These are phyloP conservation scores for Baorangia bicolor DNA, from an alignment of 768 basidiomycete species.

Conservation along the genomic window DNA sequence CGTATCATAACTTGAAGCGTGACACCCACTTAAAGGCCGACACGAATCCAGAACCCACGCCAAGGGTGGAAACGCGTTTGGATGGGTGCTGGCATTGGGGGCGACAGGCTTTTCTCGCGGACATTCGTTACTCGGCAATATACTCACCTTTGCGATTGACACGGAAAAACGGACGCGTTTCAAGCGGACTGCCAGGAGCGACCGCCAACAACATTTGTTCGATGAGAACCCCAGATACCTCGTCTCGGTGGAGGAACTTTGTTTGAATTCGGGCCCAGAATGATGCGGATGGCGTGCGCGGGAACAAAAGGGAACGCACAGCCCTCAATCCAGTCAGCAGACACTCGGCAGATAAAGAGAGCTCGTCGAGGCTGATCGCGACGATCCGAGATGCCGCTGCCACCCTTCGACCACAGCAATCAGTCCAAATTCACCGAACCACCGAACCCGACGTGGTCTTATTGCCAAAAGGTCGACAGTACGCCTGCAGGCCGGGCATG, in stretches of 20 bases:
- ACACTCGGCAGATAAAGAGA: not conserved
- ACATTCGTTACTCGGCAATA: not conserved
- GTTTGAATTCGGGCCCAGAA: too few species aligned
- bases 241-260: not conserved
- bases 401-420: slow-evolving; percentile 24
- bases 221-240: not conserved
- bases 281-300: too few species aligned
- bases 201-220: not conserved
- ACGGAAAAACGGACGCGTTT: not conserved
- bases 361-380: not conserved
- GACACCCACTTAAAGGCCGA: not conserved
- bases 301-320: not conserved
- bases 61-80: not conserved
- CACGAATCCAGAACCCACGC: not conserved
- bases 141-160: not conserved
- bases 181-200: not conserved
- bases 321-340: too few species aligned
- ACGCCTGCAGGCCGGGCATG: slow-evolving; percentile 33
- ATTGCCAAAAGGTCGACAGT: slow-evolving; percentile 28
- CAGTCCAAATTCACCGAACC: slow-evolving; percentile 27
- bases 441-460: slow-evolving; percentile 35
- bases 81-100: not conserved
- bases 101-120: not conserved
- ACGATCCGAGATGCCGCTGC: slow-evolving; percentile 26
- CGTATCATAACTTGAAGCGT: not conserved